Evolutionary conservation across 192 early-diverging fungal species (phyloP).

Genomic region (Entophlyctis helioformis): DNA sequence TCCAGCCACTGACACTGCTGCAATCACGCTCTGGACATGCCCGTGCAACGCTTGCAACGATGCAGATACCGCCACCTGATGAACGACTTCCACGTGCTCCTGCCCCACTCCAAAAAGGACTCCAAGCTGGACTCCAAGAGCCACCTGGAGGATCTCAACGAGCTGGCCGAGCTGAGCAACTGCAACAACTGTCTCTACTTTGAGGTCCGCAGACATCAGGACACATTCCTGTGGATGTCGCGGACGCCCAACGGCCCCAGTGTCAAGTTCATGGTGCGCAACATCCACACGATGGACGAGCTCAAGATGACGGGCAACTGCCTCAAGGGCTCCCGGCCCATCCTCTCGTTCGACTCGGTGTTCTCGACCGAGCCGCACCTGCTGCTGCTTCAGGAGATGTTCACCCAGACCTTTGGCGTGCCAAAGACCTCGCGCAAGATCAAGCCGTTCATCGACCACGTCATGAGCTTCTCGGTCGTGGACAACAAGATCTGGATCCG

Average conservation of each 20-base stretch:
- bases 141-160: conserved; percentile 80
- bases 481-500: conserved; percentile 84
- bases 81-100: conserved; percentile 20
- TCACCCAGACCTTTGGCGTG: conserved; percentile 79
- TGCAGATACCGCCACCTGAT: conserved; percentile 89
- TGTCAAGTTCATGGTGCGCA: conserved; percentile 90
- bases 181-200: conserved; percentile 98
- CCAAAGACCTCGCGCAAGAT: conserved; percentile 77
- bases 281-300: conserved; percentile 99
- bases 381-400: conserved; percentile 84
- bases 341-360: conserved; percentile 86
- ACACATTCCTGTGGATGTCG: conserved; percentile 92
- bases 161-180: conserved; percentile 89
- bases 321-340: conserved; percentile 88
- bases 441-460: conserved; percentile 97
- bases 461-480: conserved; percentile 76
- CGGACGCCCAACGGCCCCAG: conserved; percentile 92
- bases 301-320: conserved; percentile 97
- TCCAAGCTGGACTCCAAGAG: conserved; percentile 86
- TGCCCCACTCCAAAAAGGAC: too few species aligned
- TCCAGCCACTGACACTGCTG: neutral
- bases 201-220: conserved; percentile 82
- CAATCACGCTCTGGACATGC: neutral
- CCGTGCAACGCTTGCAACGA: neutral
- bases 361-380: conserved; percentile 81